Base-by-base conservation (phyloP, 805 yeast genomes). In the Scheffersomyces lignosus region DNA sequence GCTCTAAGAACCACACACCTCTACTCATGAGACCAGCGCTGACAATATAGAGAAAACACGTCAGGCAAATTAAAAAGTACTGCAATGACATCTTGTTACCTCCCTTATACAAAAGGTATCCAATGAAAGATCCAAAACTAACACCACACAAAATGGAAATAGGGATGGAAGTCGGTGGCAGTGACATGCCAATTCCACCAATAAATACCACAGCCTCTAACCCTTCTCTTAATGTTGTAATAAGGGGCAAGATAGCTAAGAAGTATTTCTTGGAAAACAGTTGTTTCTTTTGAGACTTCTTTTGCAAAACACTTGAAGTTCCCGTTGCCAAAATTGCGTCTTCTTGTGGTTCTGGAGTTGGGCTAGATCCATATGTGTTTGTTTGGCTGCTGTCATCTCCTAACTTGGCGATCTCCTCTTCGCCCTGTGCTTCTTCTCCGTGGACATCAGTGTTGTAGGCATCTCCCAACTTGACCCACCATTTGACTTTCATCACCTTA, bases 401-500 rank as follows among this genome's bases (percentile, higher is more conserved):
- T 20, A 20, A 20, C 10, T 20, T 20, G 7, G 24, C 24, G 10
- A 20, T n/a, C 5, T 35, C 36, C 7, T 31, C 38, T 14, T 32
- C 33, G 4, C 12, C 15, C 15, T 32, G 18, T 13, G 22, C 25
- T 2, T 31, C 37, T 13, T 36, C 36, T 5, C 14, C 15, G 17
- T 18, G 26, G 13, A 44, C 47, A 15, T 49, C 50, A 15, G 49
- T 43, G 24, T 48, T 44, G 40, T 65, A 67, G 1, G 73, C 73
- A 34, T 66, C 68, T 3, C 73, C 71, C 34, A 69, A 53, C 43
- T 70, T 70, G 41, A 62, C 58, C 70, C 70, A 65, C 85, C 96
- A 90, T 62, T 88, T 89, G 40, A 83, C 80, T 51, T 87, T 82
- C 73, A 89, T 67, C 34, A 69, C 66, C 54, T 84, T 81, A 48